Conservation (phyloP, 2,329 filamentous ascomycete species). For the Westerdykella sp. region DNA sequence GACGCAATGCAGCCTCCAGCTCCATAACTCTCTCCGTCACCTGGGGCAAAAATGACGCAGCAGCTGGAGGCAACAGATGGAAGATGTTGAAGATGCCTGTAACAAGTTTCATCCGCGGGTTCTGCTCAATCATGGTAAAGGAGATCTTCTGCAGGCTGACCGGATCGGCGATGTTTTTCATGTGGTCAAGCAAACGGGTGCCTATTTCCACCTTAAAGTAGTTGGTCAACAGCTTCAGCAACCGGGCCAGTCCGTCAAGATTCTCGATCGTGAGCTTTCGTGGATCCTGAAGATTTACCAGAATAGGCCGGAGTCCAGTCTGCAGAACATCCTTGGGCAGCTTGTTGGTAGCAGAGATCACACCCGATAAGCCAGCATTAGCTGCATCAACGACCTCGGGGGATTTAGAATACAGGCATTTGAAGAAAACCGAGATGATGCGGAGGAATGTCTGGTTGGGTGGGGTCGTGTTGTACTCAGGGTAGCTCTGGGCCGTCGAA, state of each 20-base stretch:
- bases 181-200: constrained; percentile 83
- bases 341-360: constrained; percentile 82
- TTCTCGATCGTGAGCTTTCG: constrained; percentile 84
- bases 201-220: constrained; percentile 99
- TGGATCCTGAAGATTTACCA: constrained; percentile 92
- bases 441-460: constrained; percentile 55
- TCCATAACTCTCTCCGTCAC: constrained; percentile 87
- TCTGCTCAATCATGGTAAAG: constrained; percentile 91
- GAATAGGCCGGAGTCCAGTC: constrained; percentile 85
- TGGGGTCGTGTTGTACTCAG: constrained; percentile 76
- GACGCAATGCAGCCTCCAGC: constrained; percentile 74
- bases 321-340: constrained; percentile 93
- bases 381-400: constrained; percentile 89
- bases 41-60: constrained; percentile 83
- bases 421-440: constrained; percentile 96
- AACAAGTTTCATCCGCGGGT: constrained; percentile 87
- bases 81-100: constrained; percentile 95
- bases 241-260: constrained; percentile 80
- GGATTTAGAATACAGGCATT: constrained; percentile 89
- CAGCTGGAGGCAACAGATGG: constrained; percentile 84
- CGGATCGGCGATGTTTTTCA: constrained; percentile 82
- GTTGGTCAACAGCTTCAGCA: constrained; percentile 87
- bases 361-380: constrained; percentile 80
- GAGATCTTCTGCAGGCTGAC: constrained; percentile 79
- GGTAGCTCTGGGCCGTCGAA: constrained; percentile 87